Base-by-base conservation (phyloP, 805 yeast genomes). In the Ogataea naganishii region DNA sequence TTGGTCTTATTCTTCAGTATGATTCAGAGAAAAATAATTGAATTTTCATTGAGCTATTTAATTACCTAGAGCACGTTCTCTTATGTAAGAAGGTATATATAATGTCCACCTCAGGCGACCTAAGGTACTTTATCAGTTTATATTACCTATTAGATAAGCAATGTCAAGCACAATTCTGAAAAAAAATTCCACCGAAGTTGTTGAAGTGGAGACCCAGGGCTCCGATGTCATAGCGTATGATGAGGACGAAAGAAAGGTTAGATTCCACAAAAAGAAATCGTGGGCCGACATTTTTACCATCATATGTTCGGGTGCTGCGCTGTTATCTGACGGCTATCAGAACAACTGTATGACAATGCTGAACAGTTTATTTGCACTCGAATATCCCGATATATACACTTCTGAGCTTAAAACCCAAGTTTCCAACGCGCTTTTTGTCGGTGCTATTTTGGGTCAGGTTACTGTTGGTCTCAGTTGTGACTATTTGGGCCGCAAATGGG, bases 241-340 rank as follows among this genome's bases (percentile, higher is more conserved):
- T 29, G 39, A 29, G 16, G 43, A 37, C 13, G 37, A 26, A 7
- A 32, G 52, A 24, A 20, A 27, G 7, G 24, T 29, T 14, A 34
- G 52, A 14, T 45, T 35, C 31, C 7, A n/a, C 6, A 39, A 41
- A 32, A 49, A 47, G 37, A 53, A 49, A 34, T 44, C 60, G 1
- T 24, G 41, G 25, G 47, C 60, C 4, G 64, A 60, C 38, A 50
- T 60, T 28, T 41, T 63, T 39, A 55, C 75, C 32, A 72, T 80
- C 37, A 45, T 75, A 26, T 72, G 82, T 53, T 63, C 86, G 15
- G 89, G 92, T 10, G 76, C 72, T 39, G 92, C 88, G 1, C 64
- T 81, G 46, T 71, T 79, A 43, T 72, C 81, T 14, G 92, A 81
- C 54, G 55, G 55, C 13, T 49, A 47, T 33, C 52, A 47, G 27